These are phyloP conservation scores for Berkeleyomyces rouxiae DNA, from an alignment of 2,329 filamentous ascomycete genomes.

Conservation along the genomic window DNA sequence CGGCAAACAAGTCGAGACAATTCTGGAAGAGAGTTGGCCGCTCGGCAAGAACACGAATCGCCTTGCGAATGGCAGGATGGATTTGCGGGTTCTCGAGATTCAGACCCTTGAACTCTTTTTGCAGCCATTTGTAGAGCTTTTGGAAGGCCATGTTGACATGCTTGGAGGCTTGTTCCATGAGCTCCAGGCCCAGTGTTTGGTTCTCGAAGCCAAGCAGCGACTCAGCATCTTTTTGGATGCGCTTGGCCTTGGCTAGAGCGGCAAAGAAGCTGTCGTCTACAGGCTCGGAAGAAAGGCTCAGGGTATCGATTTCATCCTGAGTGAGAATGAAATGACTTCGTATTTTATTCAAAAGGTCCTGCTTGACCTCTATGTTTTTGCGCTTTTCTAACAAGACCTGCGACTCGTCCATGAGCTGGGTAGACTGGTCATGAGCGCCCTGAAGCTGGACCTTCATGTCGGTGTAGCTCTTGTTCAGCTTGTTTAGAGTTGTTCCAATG, in stretches of 20 bases:
- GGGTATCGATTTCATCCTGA: constrained; percentile 56
- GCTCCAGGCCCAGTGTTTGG: constrained; percentile 70
- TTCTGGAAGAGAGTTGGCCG: constrained; percentile 80
- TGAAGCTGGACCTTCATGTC: constrained; percentile 65
- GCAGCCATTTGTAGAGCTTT: constrained; percentile 90
- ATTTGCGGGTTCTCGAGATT: constrained; percentile 93
- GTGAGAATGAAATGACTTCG: constrained; percentile 69
- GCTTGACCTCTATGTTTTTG: constrained; percentile 60
- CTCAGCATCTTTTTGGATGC: constrained; percentile 76
- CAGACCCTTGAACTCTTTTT: constrained; percentile 78
- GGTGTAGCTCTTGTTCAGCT: constrained; percentile 61
- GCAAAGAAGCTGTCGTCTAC: constrained; percentile 76
- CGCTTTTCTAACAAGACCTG: constrained; percentile 55
- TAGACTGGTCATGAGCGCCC: constrained; percentile 58
- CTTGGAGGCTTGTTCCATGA: constrained; percentile 81
- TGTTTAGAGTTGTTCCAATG: constrained; percentile 63
- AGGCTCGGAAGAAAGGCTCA: constrained; percentile 66
- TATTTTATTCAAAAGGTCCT: constrained; percentile 61
- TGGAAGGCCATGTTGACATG: constrained; percentile 81
- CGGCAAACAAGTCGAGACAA: constrained; percentile 83
- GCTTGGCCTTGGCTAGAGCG: constrained; percentile 62
- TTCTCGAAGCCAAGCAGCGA: constrained; percentile 78
- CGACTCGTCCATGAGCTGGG: constrained; percentile 61
- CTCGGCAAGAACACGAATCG: constrained; percentile 75
- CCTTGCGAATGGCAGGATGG: constrained; percentile 64